Percentiles rank a stretch among this genome's conserved stretches.
phyloP scores from a whole-genome alignment of 129 eudicot species.

The Logfia minima region DNA sequence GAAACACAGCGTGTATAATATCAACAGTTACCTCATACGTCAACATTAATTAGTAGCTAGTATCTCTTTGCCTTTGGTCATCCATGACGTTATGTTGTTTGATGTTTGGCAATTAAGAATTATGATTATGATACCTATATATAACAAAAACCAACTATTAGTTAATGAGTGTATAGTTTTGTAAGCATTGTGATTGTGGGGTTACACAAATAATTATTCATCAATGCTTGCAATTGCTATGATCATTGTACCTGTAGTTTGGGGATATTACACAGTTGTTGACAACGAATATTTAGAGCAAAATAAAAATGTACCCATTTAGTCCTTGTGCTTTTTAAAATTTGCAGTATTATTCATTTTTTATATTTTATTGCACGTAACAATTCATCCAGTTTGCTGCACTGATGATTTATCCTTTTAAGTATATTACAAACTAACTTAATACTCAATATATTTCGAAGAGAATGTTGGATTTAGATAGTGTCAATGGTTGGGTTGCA shows the following conservation, averaged over 20 bases:
- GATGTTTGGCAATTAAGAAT: background rate
- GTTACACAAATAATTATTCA: background rate
- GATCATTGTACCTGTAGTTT: too few species aligned
- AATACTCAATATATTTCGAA: background rate
- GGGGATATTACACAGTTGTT: background rate
- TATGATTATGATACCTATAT: background rate
- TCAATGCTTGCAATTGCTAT: background rate
- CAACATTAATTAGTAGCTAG: background rate
- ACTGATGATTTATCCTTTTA: background rate
- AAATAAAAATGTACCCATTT: too few species aligned
- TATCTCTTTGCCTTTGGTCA: background rate
- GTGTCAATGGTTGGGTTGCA: too few species aligned
- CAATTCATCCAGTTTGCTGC: background rate
- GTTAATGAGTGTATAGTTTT: background rate
- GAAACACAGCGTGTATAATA: background rate
- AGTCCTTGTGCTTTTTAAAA: background rate
- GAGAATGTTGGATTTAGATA: background rate
- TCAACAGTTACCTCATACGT: background rate
- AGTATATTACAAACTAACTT: background rate
- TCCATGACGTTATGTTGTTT: constrained; percentile 21
- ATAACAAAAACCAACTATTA: background rate
- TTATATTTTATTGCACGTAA: too few species aligned
- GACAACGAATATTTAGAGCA: too few species aligned
- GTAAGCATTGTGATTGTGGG: constrained; percentile 5
- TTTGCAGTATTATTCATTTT: too few species aligned